Evolutionary conservation across 148 eudicot genomes (phyloP), one percentile per base, ranked within the genome.

Genomic region (Silene uniflora): DNA sequence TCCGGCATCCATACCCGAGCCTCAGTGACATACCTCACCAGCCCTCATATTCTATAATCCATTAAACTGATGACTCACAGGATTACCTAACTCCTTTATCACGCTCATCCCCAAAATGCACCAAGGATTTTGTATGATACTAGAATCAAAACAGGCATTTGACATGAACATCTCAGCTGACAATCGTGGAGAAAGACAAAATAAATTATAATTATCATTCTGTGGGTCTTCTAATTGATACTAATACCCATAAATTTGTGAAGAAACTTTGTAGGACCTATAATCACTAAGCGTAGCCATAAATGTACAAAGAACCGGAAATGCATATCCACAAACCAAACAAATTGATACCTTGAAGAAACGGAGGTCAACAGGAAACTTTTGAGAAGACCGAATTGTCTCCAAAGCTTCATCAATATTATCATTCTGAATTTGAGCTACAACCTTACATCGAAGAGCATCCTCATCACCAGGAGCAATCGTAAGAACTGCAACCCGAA

Each of bases 381-480:
- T 91, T 23, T 75, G 85, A 62, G 78, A 83, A 74, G 87, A 85
- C 46, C 77, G 81, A 32, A 90, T 90, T 49, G 83, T 76, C 24
- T 69, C 73, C 52, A 94, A 70, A 63, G 97, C 98, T 18, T 85
- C 88, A 47, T 90, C 95, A 54, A 91, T 76, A 46, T 67, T 88
- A 52, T 91, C 93, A 16, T 69, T 82, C 83, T 82, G 90, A 52
- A 94, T 87, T 47, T 87, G 74, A 62, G 97, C 95, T 21, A 91
- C 93, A 73, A 91, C 80, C 83, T 94, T 94, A 69, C 98, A 91
- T 10, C 83, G 85, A 73, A 91, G 81, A 11, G 97, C 98, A 59
- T 94, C 98, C 84, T 91, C 98, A 70, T 94, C 98, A 0, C 84
- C 88, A 2, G 97, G 91, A 68, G 91, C 83, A 81, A 81, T 73